Evolutionary conservation across 1,139 yeast species (phyloP).

Genomic region (Sugiyamaella sp.): DNA sequence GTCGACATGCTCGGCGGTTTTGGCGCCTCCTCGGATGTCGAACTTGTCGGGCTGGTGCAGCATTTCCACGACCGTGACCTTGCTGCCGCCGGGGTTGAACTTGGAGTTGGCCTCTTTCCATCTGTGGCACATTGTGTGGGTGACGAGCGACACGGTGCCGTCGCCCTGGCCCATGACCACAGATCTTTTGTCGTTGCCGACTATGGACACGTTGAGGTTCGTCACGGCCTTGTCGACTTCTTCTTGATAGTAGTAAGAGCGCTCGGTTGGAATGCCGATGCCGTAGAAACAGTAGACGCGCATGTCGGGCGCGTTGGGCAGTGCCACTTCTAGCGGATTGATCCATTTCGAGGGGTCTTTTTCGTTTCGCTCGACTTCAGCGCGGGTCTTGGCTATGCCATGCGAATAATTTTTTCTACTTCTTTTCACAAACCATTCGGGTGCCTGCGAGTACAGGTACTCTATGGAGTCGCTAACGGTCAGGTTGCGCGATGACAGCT

Average conservation of each 20-base stretch:
- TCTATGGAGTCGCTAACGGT: slow-evolving; percentile 72
- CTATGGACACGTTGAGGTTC: slow-evolving; percentile 68
- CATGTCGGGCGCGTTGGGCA: slow-evolving; percentile 93
- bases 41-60: slow-evolving; percentile 90
- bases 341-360: slow-evolving; percentile 79
- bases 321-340: slow-evolving; percentile 87
- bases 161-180: slow-evolving; percentile 91
- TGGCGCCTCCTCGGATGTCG: slow-evolving; percentile 96
- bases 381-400: slow-evolving; percentile 66
- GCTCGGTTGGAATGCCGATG: slow-evolving; percentile 92
- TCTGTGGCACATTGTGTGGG: slow-evolving; percentile 80
- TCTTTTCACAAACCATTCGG: slow-evolving; percentile 72
- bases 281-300: slow-evolving; percentile 91
- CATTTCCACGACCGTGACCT: slow-evolving; percentile 84
- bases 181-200: slow-evolving; percentile 59
- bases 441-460: slow-evolving; percentile 62
- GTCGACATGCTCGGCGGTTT: slow-evolving; percentile 97
- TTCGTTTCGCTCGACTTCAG: slow-evolving; percentile 65
- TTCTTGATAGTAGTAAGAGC: slow-evolving; percentile 85
- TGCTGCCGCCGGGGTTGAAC: slow-evolving; percentile 77
- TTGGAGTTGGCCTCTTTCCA: slow-evolving; percentile 76
- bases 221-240: slow-evolving; percentile 50
- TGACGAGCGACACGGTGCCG: slow-evolving; percentile 86
- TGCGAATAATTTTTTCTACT: slow-evolving; percentile 71
- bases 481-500: slow-evolving; percentile 53